Conservation (phyloP, 805 yeast species). For the Yarrowia alimentaria region DNA sequence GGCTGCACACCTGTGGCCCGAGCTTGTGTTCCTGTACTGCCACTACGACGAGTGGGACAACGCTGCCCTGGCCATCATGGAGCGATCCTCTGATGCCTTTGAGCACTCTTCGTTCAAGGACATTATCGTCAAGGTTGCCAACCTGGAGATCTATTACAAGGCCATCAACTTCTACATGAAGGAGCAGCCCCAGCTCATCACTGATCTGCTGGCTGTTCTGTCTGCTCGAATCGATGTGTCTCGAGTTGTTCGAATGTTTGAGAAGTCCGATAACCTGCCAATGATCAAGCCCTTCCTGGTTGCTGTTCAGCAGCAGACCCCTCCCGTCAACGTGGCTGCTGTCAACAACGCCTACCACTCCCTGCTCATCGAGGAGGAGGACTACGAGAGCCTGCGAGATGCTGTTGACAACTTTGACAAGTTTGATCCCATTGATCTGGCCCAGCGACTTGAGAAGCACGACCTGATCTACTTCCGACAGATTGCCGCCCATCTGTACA, state of each 20-base stretch:
- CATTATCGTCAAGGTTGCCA: constrained; percentile 88
- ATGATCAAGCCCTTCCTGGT: constrained; percentile 92
- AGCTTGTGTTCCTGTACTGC: constrained; percentile 90
- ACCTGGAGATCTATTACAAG: constrained; percentile 94
- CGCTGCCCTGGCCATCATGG: constrained; percentile 95
- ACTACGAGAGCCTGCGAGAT: constrained; percentile 81
- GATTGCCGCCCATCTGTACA: constrained; percentile 89
- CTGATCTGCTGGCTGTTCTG: constrained; percentile 79
- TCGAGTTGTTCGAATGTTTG: constrained; percentile 91
- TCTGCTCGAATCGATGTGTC: constrained; percentile 90
- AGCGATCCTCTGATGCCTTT: constrained; percentile 85
- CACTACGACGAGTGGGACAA: constrained; percentile 99
- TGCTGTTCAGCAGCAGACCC: constrained; percentile 82
- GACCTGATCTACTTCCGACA: constrained; percentile 89
- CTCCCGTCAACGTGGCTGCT: constrained; percentile 82
- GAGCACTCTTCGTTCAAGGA: constrained; percentile 95
- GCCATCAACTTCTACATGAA: constrained; percentile 92
- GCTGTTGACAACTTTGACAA: constrained; percentile 88
- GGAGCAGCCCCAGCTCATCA: constrained; percentile 86
- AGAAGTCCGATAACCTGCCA: constrained; percentile 93
- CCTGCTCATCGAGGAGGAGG: constrained; percentile 92
- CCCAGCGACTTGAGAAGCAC: constrained; percentile 89
- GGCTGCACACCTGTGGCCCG: constrained; percentile 93
- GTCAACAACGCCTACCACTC: constrained; percentile 96
- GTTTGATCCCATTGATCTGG: constrained; percentile 88